Evolutionary conservation across 306 rosid species (phyloP), one percentile per base, ranked within the genome.

Genomic region (Pyrus pyrifolia): DNA sequence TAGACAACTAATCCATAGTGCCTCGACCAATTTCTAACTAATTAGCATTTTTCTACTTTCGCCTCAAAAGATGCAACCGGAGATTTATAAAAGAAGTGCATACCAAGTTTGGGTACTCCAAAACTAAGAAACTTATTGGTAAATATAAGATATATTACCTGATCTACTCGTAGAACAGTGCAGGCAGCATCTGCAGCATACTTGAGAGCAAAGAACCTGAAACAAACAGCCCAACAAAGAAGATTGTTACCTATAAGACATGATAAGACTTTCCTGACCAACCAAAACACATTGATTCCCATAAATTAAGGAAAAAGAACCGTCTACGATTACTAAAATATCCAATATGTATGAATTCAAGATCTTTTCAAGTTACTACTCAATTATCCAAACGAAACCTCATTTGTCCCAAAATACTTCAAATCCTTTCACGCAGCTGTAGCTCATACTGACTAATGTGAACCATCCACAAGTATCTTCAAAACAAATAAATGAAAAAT

Each of bases 121-220:
- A 59, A 22, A 59, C 19, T 22, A 59, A 4, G 29, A 59, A 75
- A 52, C 7, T 27, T 55, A 17, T 27, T 7, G 15, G 53, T 33
- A 19, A 72, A 23, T 73, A 51, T 10, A 42, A 42, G 4, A 42
- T 42, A 42, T 42, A 44, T 79, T 86, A 93, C 98, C 89, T 93
- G 98, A 77, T 93, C 96, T 63, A 91, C 96, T 44, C 96, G 97
- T 35, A 93, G 84, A 51, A 93, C 93, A 67, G 98, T 93, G 85
- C 96, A 93, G 27, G 84, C 97, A 82, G 97, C 98, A 86, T 91
- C 98, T 7, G 91, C 87, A 65, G 98, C 96, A 85, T 90, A 90
- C 81, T 90, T 90, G 11, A 91, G 97, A 85, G 96, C 93, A 61
- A 89, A 93, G 18, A 88, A 74, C 87, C 98, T 93, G 78, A 3